Evolutionary conservation across 805 yeast species (phyloP).

Genomic region (Schwanniomyces occidentalis): DNA sequence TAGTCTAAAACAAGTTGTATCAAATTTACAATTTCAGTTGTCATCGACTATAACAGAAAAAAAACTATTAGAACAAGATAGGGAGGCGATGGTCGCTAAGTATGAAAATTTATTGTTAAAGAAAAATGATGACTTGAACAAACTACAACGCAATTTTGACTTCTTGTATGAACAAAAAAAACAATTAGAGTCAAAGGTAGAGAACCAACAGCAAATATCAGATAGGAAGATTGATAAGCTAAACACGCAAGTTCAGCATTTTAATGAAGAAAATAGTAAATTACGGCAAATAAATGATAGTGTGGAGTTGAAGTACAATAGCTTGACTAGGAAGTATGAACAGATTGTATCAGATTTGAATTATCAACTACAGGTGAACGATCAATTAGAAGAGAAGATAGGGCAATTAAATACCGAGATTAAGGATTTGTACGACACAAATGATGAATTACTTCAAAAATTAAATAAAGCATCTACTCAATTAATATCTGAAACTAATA

Average conservation of each 20-base stretch:
- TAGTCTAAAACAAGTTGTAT: constrained; percentile 18
- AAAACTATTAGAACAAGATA: constrained; percentile 27
- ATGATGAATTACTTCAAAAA: constrained; percentile 28
- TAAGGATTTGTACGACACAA: constrained; percentile 18
- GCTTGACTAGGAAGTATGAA: constrained; percentile 27
- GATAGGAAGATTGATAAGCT: constrained; percentile 9
- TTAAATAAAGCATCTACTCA: constrained; percentile 16
- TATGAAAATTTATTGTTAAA: constrained; percentile 29
- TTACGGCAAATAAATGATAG: no score
- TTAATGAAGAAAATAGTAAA: constrained; percentile 19
- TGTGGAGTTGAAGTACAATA: constrained; percentile 16
- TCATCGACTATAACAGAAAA: constrained; percentile 34
- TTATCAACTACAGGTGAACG: constrained; percentile 32
- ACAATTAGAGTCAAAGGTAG: constrained; percentile 29
- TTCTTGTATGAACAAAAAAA: constrained; percentile 35
- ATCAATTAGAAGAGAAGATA: constrained; percentile 40
- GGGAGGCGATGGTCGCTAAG: constrained; percentile 20
- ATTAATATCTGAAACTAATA: constrained; percentile 4
- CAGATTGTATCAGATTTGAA: constrained; percentile 36
- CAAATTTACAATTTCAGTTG: constrained; percentile 34
- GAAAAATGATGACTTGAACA: constrained; percentile 33
- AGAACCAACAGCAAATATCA: constrained; percentile 30
- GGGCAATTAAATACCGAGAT: constrained; percentile 24
- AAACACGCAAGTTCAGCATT: neutral
- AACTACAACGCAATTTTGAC: constrained; percentile 37